These are phyloP conservation scores for Baorangia bicolor DNA, from an alignment of 768 basidiomycete species.

Conservation along the genomic window DNA sequence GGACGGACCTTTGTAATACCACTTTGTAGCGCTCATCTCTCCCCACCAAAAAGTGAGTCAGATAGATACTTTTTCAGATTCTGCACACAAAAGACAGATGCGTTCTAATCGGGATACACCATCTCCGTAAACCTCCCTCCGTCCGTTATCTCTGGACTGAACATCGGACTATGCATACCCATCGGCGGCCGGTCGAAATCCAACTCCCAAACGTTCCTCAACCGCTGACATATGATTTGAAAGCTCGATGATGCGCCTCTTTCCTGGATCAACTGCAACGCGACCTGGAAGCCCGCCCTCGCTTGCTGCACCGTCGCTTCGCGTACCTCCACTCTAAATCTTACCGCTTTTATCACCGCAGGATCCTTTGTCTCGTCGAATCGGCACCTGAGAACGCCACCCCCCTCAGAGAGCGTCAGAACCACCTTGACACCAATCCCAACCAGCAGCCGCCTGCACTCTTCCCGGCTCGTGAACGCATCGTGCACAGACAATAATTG, in stretches of 20 bases:
- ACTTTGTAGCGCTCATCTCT: not conserved
- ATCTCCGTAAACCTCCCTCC: conserved; percentile 32
- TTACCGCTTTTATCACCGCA: conserved; percentile 61
- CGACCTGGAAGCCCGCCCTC: conserved; percentile 51
- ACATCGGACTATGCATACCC: conserved; percentile 18
- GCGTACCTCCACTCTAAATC: conserved; percentile 81
- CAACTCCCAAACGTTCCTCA: conserved; percentile 71
- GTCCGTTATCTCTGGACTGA: conserved; percentile 31
- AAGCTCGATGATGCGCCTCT: conserved; percentile 85
- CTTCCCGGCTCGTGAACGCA: conserved; percentile 63
- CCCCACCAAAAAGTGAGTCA: not conserved
- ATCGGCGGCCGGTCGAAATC: conserved; percentile 36
- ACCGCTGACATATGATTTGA: conserved; percentile 64
- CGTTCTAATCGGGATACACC: conserved; percentile 30
- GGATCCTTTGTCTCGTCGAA: conserved; percentile 65
- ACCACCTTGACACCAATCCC: conserved; percentile 68
- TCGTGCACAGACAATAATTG: conserved; percentile 58
- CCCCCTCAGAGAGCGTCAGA: conserved; percentile 60
- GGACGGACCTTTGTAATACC: conserved; percentile 15
- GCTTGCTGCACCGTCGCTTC: conserved; percentile 39
- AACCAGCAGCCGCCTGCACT: conserved; percentile 72
- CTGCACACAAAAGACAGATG: conserved; percentile 10
- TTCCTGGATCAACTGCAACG: conserved; percentile 73
- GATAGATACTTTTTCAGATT: conserved; percentile 13
- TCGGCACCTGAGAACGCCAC: conserved; percentile 73